Conservation (phyloP, 495 filamentous ascomycete species). For the Cairneyella variabilis region DNA sequence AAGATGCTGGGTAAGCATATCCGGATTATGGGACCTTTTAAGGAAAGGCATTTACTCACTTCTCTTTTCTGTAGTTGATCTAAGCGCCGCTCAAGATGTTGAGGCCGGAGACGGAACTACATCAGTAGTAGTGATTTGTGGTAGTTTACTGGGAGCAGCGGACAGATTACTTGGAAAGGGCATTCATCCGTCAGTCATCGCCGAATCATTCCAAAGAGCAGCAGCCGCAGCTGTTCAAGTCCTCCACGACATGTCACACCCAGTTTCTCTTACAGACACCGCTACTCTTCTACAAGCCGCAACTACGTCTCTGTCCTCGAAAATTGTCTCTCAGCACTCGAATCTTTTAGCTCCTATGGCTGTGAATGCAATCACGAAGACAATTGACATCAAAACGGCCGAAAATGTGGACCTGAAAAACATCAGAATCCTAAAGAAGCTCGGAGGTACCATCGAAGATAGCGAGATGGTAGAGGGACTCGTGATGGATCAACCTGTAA, state of each 20-base stretch:
- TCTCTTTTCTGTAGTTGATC: no score
- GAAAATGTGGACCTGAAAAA: conserved; percentile 96
- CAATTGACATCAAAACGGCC: conserved; percentile 90
- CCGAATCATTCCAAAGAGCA: conserved; percentile 95
- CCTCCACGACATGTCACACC: conserved; percentile 92
- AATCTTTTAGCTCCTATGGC: conserved; percentile 92
- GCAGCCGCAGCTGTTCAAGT: conserved; percentile 83
- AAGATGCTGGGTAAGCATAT: no score
- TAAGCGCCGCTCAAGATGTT: conserved; percentile 95
- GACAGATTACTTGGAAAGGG: conserved; percentile 86
- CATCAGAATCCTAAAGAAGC: conserved; percentile 95
- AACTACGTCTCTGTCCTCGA: conserved; percentile 95
- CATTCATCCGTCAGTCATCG: conserved; percentile 96
- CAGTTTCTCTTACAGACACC: conserved; percentile 84
- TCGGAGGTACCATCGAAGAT: conserved; percentile 96
- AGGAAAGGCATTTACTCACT: no score
- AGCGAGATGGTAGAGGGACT: conserved; percentile 95
- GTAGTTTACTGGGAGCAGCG: conserved; percentile 88
- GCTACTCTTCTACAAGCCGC: conserved; percentile 90
- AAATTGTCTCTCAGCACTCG: conserved; percentile 96
- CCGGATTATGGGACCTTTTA: no score
- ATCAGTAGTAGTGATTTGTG: conserved; percentile 95
- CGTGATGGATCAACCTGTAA: conserved; percentile 85
- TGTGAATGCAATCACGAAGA: conserved; percentile 90
- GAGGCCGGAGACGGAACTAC: conserved; percentile 98